Conservation (phyloP, 2,329 filamentous ascomycete species). For the Fusarium tupiense region DNA sequence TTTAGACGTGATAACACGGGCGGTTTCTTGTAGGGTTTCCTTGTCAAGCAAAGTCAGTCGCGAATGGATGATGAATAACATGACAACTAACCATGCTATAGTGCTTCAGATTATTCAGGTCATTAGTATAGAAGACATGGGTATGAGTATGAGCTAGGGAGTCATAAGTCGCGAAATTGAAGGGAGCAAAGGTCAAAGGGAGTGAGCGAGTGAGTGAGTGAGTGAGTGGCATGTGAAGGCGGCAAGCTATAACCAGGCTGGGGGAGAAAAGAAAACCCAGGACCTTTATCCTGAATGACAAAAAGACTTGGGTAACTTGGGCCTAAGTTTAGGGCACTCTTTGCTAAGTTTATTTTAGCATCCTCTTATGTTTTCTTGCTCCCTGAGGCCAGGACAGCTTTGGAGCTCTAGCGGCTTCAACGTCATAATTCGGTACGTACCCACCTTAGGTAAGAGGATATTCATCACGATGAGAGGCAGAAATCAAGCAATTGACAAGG, state of each 20-base stretch:
- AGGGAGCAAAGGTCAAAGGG: conserved; percentile 11
- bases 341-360: too few relatives aligned
- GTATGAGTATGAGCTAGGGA: conserved; percentile 2
- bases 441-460: not conserved
- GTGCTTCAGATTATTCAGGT: not conserved
- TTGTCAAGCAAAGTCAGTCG: conserved; percentile 27
- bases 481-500: not conserved
- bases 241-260: not conserved
- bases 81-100: conserved; percentile 31
- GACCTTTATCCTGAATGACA: too few relatives aligned
- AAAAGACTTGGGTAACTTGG: too few relatives aligned
- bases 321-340: too few relatives aligned
- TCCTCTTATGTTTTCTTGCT: too few relatives aligned
- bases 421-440: conserved; percentile 39
- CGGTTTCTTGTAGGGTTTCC: conserved; percentile 51
- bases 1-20: conserved; percentile 58
- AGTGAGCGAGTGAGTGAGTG: not conserved
- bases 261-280: too few relatives aligned
- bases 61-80: not conserved
- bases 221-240: conserved; percentile 38
- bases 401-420: conserved; percentile 27
- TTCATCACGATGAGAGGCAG: not conserved
- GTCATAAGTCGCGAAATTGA: not conserved
- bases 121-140: conserved; percentile 10
- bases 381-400: not conserved